These are phyloP conservation scores for Kwoniella botswanensis DNA, from an alignment of 768 basidiomycete genomes.

Conservation along the genomic window DNA sequence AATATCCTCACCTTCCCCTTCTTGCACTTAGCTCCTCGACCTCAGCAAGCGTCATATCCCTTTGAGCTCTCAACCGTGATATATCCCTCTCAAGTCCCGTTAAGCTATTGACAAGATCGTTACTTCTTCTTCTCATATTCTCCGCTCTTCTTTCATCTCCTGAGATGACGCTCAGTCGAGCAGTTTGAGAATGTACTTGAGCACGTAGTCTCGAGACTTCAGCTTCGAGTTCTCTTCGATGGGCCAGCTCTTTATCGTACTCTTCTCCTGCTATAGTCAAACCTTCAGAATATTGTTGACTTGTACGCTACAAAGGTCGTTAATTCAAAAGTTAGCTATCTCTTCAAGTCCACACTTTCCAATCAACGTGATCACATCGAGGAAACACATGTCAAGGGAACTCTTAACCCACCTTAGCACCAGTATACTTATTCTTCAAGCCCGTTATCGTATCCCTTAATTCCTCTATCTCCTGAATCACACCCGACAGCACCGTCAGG, in stretches of 20 bases:
- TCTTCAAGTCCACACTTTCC: neutral
- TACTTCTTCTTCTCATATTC: constrained; percentile 74
- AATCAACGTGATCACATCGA: too few species aligned
- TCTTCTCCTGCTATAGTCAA: constrained; percentile 90
- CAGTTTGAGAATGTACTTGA: constrained; percentile 86
- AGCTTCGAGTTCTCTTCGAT: constrained; percentile 86
- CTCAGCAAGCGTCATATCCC: constrained; percentile 90
- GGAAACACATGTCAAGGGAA: neutral
- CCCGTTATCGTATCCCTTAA: constrained; percentile 67
- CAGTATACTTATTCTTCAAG: constrained; percentile 78
- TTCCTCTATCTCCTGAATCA: constrained; percentile 71
- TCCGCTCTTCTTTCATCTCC: constrained; percentile 77
- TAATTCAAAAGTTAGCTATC: neutral
- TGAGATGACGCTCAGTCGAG: constrained; percentile 79
- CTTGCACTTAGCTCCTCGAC: constrained; percentile 83
- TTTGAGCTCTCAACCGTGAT: constrained; percentile 82
- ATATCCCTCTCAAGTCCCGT: constrained; percentile 81
- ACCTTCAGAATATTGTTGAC: constrained; percentile 89
- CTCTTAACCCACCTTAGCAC: constrained; percentile 72
- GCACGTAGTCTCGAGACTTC: constrained; percentile 85
- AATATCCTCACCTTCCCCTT: constrained; percentile 66
- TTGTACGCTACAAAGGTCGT: constrained; percentile 70
- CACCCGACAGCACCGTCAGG: constrained; percentile 71
- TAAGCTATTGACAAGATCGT: constrained; percentile 77
- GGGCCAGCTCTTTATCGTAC: constrained; percentile 87